Percentiles rank a stretch among this genome's conserved stretches.
Conservation (phyloP, 768 basidiomycete genomes). For the Macrolepiota fuliginosa region DNA sequence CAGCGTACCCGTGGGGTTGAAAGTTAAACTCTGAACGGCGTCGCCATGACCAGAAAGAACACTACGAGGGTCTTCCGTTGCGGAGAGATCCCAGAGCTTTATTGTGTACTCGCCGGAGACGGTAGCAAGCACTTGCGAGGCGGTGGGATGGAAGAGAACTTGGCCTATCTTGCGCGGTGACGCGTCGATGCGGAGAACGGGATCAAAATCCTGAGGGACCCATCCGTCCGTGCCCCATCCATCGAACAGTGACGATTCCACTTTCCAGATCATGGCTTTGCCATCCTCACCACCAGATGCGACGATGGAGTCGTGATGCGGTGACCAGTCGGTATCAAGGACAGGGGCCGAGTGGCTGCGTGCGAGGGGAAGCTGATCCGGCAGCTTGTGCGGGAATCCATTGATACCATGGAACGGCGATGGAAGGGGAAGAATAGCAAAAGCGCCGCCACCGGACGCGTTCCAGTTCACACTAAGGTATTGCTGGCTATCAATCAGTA, state of each 20-base stretch:
- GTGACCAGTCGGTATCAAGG: conserved; percentile 96
- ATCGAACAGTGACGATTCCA: conserved; percentile 65
- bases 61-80: conserved; percentile 59
- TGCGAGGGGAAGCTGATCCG: conserved; percentile 89
- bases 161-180: conserved; percentile 91
- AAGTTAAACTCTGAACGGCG: conserved; percentile 82
- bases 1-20: conserved; percentile 76
- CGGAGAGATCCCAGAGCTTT: conserved; percentile 89
- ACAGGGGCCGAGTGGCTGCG: conserved; percentile 82
- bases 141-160: conserved; percentile 91
- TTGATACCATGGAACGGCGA: conserved; percentile 59
- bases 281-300: conserved; percentile 95
- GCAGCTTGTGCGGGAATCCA: conserved; percentile 73
- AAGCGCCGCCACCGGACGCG: conserved; percentile 88
- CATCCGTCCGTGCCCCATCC: conserved; percentile 85
- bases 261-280: conserved; percentile 89
- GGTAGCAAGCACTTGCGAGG: conserved; percentile 80
- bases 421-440: conserved; percentile 88
- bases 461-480: conserved; percentile 97
- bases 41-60: conserved; percentile 79
- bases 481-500: conserved; percentile 37
- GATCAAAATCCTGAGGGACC: conserved; percentile 81
- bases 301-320: conserved; percentile 87
- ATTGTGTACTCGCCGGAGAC: conserved; percentile 82
- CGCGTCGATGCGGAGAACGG: conserved; percentile 75